Evolutionary conservation across 768 basidiomycete genomes (phyloP), one percentile per base, ranked within the genome.

Genomic region (Glaciozyma antarctica): DNA sequence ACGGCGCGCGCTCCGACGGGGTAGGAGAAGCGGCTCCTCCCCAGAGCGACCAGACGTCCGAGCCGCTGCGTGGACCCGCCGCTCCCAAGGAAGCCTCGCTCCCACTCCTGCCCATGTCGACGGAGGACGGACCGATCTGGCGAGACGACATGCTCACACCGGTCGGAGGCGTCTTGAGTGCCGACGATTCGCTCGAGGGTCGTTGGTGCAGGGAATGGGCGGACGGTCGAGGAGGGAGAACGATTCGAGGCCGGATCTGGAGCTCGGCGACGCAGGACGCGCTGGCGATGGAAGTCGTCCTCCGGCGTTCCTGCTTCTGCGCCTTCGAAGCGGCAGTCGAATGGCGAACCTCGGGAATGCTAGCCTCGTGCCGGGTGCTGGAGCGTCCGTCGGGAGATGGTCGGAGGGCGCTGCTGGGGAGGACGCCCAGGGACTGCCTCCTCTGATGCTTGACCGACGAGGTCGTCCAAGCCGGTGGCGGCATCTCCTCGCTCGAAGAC

Each of bases 91-190:
- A 41, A 10, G 10, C 38, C 7, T 41, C 62, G 45, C 62, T 63
- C n/a, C 24, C 62, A 16, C n/a, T 24, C 26, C 62, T n/a, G 13
- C 55, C 16, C 62, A 63, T 63, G 45, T 63, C 62, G 38, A n/a
- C 19, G 15, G 60, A 61, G 38, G 51, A 22, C 5, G 55, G 55
- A 13, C 55, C 55, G 38, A 56, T 56, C 38, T 56, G 34, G 55
- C 55, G 55, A 32, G 55, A 32, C 22, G n/a, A 38, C 21, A 34
- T n/a, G 13, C 38, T 32, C 2, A 19, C n/a, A 2, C 55, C 34
- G 10, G 19, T n/a, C 17, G 38, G 55, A 16, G 55, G 30, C 6
- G 30, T 21, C 21, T 34, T 56, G 17, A 13, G 34, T 3, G 38
- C 34, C 19, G 38, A 13, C 8, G 34, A 34, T 22, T 56, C 55